phyloP scores from a whole-genome alignment of 2,329 filamentous ascomycete genomes.

The Dothideomycetes sp. region DNA sequence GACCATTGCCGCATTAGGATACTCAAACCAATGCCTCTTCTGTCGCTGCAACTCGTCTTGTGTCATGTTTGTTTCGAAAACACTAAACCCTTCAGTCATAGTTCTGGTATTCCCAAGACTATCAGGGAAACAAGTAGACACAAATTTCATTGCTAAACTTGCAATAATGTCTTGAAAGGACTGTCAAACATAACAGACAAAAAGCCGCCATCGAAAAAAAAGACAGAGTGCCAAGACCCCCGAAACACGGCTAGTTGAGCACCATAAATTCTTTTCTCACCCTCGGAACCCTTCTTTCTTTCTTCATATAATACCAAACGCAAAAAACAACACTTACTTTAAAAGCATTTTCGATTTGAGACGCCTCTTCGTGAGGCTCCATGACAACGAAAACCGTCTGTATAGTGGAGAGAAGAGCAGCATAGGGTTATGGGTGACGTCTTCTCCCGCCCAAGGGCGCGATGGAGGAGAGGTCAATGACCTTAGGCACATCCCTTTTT shows the following conservation, averaged over 20 bases:
- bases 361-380: conserved; percentile 29
- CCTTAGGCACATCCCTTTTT: conserved; percentile 26
- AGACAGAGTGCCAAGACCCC: too few relatives aligned
- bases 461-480: conserved; percentile 32
- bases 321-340: conserved; percentile 26
- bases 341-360: conserved; percentile 34
- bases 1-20: background rate
- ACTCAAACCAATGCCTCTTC: too few relatives aligned
- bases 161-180: too few relatives aligned
- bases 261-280: conserved; percentile 6
- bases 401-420: conserved; percentile 28
- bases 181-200: too few relatives aligned
- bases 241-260: too few relatives aligned
- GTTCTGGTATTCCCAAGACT: too few relatives aligned
- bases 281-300: conserved; percentile 15
- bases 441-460: conserved; percentile 18
- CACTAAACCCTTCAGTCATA: too few relatives aligned
- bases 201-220: too few relatives aligned
- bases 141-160: too few relatives aligned
- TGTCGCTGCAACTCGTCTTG: too few relatives aligned
- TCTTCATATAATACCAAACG: conserved; percentile 29
- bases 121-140: too few relatives aligned
- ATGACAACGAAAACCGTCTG: conserved; percentile 33
- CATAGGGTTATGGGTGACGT: conserved; percentile 33
- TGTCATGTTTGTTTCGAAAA: too few relatives aligned